These are phyloP conservation scores for Hagleromyces aurorensis DNA, from an alignment of 805 yeast genomes.

Conservation along the genomic window DNA sequence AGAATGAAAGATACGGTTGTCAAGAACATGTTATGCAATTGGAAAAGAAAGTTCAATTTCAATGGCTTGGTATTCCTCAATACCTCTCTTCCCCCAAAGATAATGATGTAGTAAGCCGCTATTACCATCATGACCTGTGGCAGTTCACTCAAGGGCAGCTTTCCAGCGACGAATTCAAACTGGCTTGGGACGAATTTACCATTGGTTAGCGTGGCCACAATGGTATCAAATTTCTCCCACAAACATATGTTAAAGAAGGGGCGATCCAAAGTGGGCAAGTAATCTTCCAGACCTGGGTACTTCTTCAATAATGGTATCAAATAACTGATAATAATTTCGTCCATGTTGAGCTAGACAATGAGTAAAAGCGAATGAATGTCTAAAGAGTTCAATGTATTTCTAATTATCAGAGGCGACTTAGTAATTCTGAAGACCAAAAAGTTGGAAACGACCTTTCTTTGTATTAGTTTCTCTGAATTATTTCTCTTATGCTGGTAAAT, in stretches of 20 bases:
- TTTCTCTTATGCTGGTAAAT: too few relatives aligned
- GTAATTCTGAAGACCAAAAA: too few relatives aligned
- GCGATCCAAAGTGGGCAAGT: slow-evolving; percentile 27
- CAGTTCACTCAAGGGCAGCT: slow-evolving; percentile 61
- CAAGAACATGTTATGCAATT: slow-evolving; percentile 72
- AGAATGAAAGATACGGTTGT: slow-evolving; percentile 61
- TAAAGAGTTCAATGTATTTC: too few relatives aligned
- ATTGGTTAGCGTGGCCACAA: slow-evolving; percentile 14
- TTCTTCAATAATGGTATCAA: slow-evolving; percentile 16
- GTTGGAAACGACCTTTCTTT: too few relatives aligned
- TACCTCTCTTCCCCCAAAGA: slow-evolving; percentile 77
- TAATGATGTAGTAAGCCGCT: slow-evolving; percentile 63
- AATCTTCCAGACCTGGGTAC: slow-evolving; percentile 15
- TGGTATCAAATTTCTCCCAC: slow-evolving; percentile 25
- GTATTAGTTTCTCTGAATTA: too few relatives aligned
- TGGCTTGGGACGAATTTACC: slow-evolving; percentile 32
- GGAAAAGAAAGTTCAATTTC: slow-evolving; percentile 69
- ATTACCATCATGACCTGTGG: slow-evolving; percentile 52
- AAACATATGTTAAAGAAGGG: slow-evolving; percentile 31
- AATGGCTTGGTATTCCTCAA: slow-evolving; percentile 55
- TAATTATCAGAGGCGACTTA: too few relatives aligned
- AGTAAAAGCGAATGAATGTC: too few relatives aligned
- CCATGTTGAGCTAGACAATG: slow-evolving; percentile 2
- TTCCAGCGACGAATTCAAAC: slow-evolving; percentile 58
- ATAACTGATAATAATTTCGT: slow-evolving; percentile 9